Evolutionary conservation across 805 yeast genomes (phyloP), one percentile per base, ranked within the genome.

Genomic region (Cyberlindnera bimundalis): DNA sequence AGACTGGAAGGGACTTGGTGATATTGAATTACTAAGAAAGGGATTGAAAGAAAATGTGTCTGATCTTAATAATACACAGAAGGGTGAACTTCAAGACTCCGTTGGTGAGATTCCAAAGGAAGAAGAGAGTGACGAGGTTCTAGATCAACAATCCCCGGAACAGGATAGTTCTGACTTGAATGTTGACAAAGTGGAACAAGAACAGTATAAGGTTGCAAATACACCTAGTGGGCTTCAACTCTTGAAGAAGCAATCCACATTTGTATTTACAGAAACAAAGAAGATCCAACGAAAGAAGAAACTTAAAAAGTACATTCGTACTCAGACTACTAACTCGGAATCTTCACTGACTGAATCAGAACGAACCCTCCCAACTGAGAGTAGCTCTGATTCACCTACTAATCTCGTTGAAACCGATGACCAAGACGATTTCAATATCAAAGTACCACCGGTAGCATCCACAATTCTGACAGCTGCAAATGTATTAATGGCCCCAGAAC

Each of bases 401-500:
- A 11, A 29, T 9, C 39, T 27, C n/a, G n/a, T n/a, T n/a, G n/a
- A n/a, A 6, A 37, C 46, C 19, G 52, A 40, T 3, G 51, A 32
- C 39, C 45, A 43, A 16, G 46, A 32, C 11, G 47, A 40, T 12
- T 26, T 35, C 6, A 51, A 55, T 9, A 56, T 74, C 26, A 52
- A 60, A 11, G 70, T 78, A 4, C 73, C 84, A 9, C 93, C 91
- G 3, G 81, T 78, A 48, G 77, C 96, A 0, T 83, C 93, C 0
- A 79, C 91, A 11, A 53, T 91, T 5, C 78, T 83, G 42, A 79
- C 96, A 1, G 96, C 95, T 0, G 75, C 87, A 4, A 77, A 83
- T 5, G 78, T 86, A 1, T 63, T 91, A 6, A 62, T 84, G 6
- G 95, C 96, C 1, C 95, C 96, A 1, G 65, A 81, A 10, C 97